A percentile compares a stretch with the other conserved stretches of the same genome.
These are phyloP conservation scores for Pouteria glomerata DNA, from an alignment of 148 eudicot genomes.

Conservation along the genomic window DNA sequence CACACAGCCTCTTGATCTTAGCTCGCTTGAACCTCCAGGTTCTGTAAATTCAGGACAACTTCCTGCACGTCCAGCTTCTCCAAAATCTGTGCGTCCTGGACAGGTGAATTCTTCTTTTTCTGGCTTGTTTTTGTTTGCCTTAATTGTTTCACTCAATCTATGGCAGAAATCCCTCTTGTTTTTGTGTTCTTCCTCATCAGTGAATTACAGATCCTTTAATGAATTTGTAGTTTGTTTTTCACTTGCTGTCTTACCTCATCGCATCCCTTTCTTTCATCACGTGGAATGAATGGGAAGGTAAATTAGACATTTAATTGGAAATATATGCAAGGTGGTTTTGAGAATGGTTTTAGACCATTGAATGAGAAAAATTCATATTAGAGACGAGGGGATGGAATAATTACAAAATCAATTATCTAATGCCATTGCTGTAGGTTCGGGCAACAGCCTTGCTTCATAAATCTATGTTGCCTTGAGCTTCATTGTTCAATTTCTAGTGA, in stretches of 20 bases:
- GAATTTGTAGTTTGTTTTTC: too few relatives aligned
- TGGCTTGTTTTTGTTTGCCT: background rate
- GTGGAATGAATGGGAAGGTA: background rate
- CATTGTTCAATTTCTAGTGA: background rate
- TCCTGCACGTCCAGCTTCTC: conserved; percentile 50
- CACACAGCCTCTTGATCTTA: conserved; percentile 87
- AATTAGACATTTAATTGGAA: background rate
- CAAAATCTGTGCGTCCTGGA: conserved; percentile 90
- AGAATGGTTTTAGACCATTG: background rate
- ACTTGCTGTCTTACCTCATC: too few relatives aligned
- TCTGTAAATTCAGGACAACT: conserved; percentile 44
- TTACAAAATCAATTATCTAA: background rate
- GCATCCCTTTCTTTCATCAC: too few relatives aligned
- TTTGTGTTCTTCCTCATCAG: background rate
- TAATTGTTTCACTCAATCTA: background rate
- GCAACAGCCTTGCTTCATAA: background rate
- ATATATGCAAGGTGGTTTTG: background rate
- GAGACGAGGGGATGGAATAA: background rate
- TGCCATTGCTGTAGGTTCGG: background rate
- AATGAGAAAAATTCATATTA: background rate
- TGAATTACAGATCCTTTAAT: too few relatives aligned
- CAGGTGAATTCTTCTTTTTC: conserved; percentile 38
- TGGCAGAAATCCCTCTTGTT: background rate
- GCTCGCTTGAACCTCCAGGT: conserved; percentile 63
- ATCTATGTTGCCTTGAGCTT: background rate